phyloP scores from a whole-genome alignment of 192 early-diverging fungal genomes.

The Coemansia reversa region DNA sequence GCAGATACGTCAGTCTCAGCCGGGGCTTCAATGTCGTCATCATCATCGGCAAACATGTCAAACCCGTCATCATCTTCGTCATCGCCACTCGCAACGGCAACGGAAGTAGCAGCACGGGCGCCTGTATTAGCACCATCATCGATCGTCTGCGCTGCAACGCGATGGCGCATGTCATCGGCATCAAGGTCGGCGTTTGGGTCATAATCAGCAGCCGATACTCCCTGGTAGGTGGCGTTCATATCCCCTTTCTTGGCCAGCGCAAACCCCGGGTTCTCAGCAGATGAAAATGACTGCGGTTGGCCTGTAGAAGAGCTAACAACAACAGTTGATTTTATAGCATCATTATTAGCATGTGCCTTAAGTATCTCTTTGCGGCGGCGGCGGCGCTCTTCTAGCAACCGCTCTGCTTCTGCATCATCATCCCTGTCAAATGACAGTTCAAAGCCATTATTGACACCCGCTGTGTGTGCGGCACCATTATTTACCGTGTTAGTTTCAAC shows the following conservation, averaged over 20 bases:
- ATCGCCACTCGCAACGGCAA: neutral
- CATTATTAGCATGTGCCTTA: conserved; percentile 61
- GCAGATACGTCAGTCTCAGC: conserved; percentile 8
- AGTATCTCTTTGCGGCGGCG: conserved; percentile 75
- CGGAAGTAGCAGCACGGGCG: neutral
- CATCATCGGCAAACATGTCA: conserved; percentile 69
- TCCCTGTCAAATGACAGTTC: conserved; percentile 45
- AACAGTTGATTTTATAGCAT: conserved; percentile 29
- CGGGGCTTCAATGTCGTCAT: conserved; percentile 27
- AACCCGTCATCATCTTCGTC: conserved; percentile 39
- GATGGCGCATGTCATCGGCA: conserved; percentile 65
- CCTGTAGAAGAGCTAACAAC: conserved; percentile 22
- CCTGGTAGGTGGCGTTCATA: conserved; percentile 21
- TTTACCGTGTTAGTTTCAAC: conserved; percentile 22
- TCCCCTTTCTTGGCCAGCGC: conserved; percentile 31
- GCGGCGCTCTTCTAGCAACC: conserved; percentile 81
- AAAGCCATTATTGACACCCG: conserved; percentile 7
- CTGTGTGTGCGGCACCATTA: conserved; percentile 3
- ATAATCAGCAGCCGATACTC: conserved; percentile 73
- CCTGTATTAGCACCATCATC: conserved; percentile 21
- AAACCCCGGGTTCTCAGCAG: conserved; percentile 10
- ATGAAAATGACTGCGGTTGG: neutral
- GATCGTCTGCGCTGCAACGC: conserved; percentile 22
- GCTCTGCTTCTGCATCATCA: conserved; percentile 72
- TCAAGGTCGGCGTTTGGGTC: conserved; percentile 73